Evolutionary conservation across 208 protist genomes (phyloP), one percentile per base, ranked within the genome.

Genomic region (Acanthamoeba castellanii): DNA sequence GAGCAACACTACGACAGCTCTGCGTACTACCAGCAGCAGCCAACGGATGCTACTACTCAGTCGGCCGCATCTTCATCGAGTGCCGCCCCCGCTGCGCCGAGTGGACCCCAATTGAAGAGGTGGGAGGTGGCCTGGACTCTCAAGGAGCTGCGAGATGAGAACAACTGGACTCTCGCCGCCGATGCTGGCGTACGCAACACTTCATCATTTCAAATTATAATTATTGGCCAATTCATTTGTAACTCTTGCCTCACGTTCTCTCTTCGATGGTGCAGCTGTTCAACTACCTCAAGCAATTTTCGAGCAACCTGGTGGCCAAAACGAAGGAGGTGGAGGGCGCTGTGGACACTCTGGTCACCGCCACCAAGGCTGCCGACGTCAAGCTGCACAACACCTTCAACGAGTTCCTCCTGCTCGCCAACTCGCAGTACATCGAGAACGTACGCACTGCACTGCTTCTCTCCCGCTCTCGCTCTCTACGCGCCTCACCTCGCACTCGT

Each of bases 371-470:
- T 42, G 66, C 92, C 64, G 78, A 95, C 85, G 85, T 96, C 32
- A 96, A 90, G 78, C 89, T 97, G 25, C 95, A 97, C 91, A 97
- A 97, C 81, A 97, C 95, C 61, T 97, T 97, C 92, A 97, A 97
- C 88, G 74, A 97, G 52, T 97, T 97, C 45, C 66, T 97, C 20
- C 87, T 97, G 81, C 85, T 97, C 11, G 96, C 97, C 52, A 97
- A 97, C 93, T 89, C 95, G 27, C 97, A 97, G 78, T 97, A 96
- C 68, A 97, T 97, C 66, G 97, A 97, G 84, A 97, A 97, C 91
- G 96, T 97, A 52, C 66, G 90, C 47, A 14, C 4, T 11, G 4
- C 47, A 11, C 47, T 11, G 7, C 47, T 11, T 11, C 47, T 52
- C 47, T 11, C 47, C 11, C 47, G 4, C 47, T 52, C 47, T 52